A percentile compares a stretch with the other conserved stretches of the same genome.
These are phyloP conservation scores for Eutrema japonicum DNA, from an alignment of 345 rosid genomes.

Conservation along the genomic window DNA sequence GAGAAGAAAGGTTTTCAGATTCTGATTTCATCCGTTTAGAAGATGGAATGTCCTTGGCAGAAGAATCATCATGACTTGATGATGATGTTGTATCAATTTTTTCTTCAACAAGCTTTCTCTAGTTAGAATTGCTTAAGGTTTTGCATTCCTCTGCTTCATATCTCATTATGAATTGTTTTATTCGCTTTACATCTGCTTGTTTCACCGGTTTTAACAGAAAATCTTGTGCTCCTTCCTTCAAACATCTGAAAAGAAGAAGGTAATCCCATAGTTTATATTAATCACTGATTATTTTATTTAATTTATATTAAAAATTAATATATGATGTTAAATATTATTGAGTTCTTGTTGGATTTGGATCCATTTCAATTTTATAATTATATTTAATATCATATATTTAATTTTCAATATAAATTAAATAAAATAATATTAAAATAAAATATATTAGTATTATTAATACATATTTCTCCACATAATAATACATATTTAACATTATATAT, in stretches of 20 bases:
- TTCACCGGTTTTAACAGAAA: slow-evolving; percentile 80
- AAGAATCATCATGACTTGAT: slow-evolving; percentile 29
- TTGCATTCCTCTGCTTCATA: slow-evolving; percentile 48
- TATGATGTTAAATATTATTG: too few relatives aligned
- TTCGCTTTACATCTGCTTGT: slow-evolving; percentile 66
- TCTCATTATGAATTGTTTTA: slow-evolving; percentile 54
- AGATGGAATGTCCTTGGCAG: slow-evolving; percentile 12
- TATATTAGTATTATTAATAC: too few relatives aligned
- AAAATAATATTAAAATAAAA: too few relatives aligned
- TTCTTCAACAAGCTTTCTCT: slow-evolving; percentile 48
- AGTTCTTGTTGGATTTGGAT: too few relatives aligned
- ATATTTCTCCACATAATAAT: too few relatives aligned
- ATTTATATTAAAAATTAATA: neutral
- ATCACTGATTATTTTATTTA: too few relatives aligned
- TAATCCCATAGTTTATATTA: slow-evolving; percentile 5
- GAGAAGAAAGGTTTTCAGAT: slow-evolving; percentile 15
- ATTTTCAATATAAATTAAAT: too few relatives aligned
- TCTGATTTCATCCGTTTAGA: slow-evolving; percentile 32
- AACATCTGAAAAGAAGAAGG: slow-evolving; percentile 50
- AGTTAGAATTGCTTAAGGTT: slow-evolving; percentile 32
- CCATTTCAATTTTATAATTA: too few relatives aligned
- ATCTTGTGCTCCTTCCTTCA: slow-evolving; percentile 92
- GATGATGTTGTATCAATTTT: slow-evolving; percentile 29
- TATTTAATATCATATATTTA: too few relatives aligned
- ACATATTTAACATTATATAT: too few relatives aligned